Conservation (phyloP, 257 asterid species). For the Ballota nigra region DNA sequence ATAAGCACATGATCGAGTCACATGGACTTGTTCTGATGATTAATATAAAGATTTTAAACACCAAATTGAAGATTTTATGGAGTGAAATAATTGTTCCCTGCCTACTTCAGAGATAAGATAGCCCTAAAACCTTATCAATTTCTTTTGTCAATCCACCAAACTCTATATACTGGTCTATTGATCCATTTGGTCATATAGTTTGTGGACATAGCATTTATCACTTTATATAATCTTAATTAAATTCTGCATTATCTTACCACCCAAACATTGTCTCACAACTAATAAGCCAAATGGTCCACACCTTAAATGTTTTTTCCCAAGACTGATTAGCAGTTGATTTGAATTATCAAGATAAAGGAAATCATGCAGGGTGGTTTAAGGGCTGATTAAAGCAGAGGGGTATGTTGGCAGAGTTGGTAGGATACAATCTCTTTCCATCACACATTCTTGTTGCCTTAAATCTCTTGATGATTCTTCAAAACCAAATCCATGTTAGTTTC, state of each 20-base stretch:
- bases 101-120: not conserved
- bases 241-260: not conserved
- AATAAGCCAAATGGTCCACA: not conserved
- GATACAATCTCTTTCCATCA: not conserved
- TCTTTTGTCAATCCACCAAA: not conserved
- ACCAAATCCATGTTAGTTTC: not conserved
- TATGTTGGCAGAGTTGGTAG: conserved; percentile 3
- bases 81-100: not conserved
- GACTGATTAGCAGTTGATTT: not conserved
- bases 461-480: not conserved
- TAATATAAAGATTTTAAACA: not conserved
- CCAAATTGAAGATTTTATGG: not conserved
- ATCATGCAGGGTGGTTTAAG: no score
- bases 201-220: not conserved
- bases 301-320: no score
- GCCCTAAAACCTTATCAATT: not conserved
- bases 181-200: not conserved
- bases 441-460: not conserved
- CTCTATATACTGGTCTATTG: not conserved
- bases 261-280: not conserved
- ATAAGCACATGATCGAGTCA: not conserved
- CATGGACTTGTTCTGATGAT: not conserved
- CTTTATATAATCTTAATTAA: not conserved
- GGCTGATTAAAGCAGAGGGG: not conserved
- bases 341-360: no score